Evolutionary conservation across 106 monocot genomes (phyloP), one percentile per base, ranked within the genome.

Genomic region (Allium fistulosum): DNA sequence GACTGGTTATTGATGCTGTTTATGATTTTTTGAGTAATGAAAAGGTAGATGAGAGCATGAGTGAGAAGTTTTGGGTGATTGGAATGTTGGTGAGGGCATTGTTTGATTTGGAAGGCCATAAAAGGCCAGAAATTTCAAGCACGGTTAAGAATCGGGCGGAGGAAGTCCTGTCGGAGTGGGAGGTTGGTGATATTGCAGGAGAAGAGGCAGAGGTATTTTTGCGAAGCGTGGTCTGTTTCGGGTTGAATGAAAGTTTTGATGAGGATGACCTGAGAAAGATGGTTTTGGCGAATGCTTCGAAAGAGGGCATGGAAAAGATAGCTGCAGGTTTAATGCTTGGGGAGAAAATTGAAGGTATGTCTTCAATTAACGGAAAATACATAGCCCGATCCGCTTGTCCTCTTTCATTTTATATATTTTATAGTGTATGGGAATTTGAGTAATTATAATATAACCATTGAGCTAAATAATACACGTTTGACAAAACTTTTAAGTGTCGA

Each of bases 221-320:
- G 18, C 72, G 69, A 69, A 76, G 79, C 51, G 76, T 76, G 18
- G 78, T 59, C 22, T 80, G 72, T 17, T 85, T 81, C 52, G 63
- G 72, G 8, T 49, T 81, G 71, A 67, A 69, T 0, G 72, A 28
- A n/a, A n/a, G n/a, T n/a, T n/a, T n/a, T n/a, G n/a, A n/a, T n/a
- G n/a, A n/a, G n/a, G n/a, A n/a, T n/a, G 81, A 68, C 26, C 71
- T 85, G 72, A 75, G 58, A 68, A 75, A 69, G 72, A n/a, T 85
- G 47, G 75, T 85, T 46, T 1, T 78, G 56, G 70, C 74, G 69
- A 49, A 81, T 22, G 62, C 73, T 7, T 56, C 63, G 62, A 80
- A 68, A 80, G 80, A 70, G 52, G 83, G 80, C 60, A 67, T 76
- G 66, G 72, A 68, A 9, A 81, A 69, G 56, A 58, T 77, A 16